phyloP scores from a whole-genome alignment of 2,329 filamentous ascomycete species.

The Corniculantispora saksenae region DNA sequence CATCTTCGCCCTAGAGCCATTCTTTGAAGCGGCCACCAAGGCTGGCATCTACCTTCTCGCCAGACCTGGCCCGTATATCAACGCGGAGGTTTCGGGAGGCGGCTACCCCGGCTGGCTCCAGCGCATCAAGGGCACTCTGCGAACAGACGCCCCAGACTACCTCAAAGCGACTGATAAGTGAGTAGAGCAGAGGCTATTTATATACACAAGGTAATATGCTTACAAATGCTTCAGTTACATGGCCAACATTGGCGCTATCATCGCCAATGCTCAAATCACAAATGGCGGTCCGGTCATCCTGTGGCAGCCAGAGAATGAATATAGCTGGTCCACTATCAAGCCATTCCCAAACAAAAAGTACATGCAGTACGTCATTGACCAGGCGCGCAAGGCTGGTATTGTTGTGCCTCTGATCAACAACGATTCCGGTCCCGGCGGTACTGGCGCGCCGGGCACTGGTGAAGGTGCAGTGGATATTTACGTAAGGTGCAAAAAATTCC shows the following conservation, averaged over 20 bases:
- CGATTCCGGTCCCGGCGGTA: conserved; percentile 61
- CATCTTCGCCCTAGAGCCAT: conserved; percentile 70
- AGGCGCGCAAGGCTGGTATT: conserved; percentile 67
- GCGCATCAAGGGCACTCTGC: conserved; percentile 62
- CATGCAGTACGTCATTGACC: conserved; percentile 69
- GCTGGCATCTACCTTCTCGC: conserved; percentile 78
- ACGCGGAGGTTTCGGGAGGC: conserved; percentile 74
- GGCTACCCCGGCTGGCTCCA: conserved; percentile 82
- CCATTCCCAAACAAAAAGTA: conserved; percentile 67
- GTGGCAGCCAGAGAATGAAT: conserved; percentile 82
- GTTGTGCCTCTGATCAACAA: conserved; percentile 76
- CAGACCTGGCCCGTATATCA: conserved; percentile 73
- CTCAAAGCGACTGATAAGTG: conserved; percentile 68
- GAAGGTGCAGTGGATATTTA: conserved; percentile 60
- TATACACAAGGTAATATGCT: not conserved
- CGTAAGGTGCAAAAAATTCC: conserved; percentile 25
- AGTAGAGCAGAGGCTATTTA: conserved; percentile 17
- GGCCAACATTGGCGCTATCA: conserved; percentile 60
- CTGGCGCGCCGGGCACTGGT: conserved; percentile 65
- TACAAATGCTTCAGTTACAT: conserved; percentile 51
- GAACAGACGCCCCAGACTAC: conserved; percentile 63
- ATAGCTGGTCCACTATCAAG: conserved; percentile 54
- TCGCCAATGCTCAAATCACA: conserved; percentile 77
- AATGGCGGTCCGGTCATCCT: conserved; percentile 80
- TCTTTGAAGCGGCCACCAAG: conserved; percentile 72